Base-by-base conservation (phyloP, 2,329 filamentous ascomycete genomes). In the Penicillium sp. region DNA sequence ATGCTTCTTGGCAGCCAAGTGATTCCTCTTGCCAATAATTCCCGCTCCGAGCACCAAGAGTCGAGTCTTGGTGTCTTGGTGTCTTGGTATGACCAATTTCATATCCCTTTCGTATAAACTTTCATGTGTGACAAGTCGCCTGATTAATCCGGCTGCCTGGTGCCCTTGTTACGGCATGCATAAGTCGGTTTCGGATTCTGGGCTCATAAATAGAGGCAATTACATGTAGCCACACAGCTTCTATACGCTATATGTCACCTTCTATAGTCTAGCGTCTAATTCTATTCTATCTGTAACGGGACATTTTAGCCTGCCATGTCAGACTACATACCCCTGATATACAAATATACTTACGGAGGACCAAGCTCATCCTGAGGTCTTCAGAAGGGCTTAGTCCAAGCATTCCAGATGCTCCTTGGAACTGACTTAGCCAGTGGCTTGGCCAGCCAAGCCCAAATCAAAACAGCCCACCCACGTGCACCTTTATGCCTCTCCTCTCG, bases 1-100 rank as follows among this genome's bases (percentile, higher is more conserved):
- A 55, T 58, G 36, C 54, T 47, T 64, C 63, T 65, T 65, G 62
- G 63, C 63, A 64, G 63, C 63, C 63, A 66, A 66, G 63, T 58
- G 40, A 59, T 63, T 60, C 62, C 63, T 64, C 60, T 58, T 61
- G 60, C 61, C 61, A 63, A 55, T 55, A 55, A 62, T 57, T 65
- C 61, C 63, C 63, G 63, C 63, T 62, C 63, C 62, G 63, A 55
- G 43, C 26, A 56, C 58, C 56, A 58, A 55, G 53, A 53, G 25
- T 46, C 25, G 17, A 36, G 44, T 47, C 49, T 36, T 44, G 22
- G 37, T 53, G 36, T 49, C 53, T 57, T 61, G 52, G 56, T 10
- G 55, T 59, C 59, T 61, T 61, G 61, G 61, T 53, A 56, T 51
- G 38, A 53, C 52, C 53, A 44, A 47, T 49, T 31, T 36, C 38